Conservation (phyloP, 2,329 filamentous ascomycete species). For the Fusarium graminum region DNA sequence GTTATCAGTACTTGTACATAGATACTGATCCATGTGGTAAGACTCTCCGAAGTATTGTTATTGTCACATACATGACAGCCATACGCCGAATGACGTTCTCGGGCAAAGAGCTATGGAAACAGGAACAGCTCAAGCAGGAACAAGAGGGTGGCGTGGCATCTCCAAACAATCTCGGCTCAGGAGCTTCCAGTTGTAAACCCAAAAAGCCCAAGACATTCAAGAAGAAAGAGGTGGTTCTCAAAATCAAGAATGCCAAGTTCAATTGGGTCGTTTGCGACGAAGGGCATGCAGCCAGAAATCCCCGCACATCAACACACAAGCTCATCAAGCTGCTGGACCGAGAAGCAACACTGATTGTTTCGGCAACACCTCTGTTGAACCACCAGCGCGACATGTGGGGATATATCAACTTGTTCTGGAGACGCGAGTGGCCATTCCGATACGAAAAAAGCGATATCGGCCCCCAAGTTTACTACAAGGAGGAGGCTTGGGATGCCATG, state of each 20-base stretch:
- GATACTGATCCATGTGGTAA: not conserved
- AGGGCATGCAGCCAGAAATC: not conserved
- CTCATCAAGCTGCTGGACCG: not conserved
- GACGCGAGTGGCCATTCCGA: not conserved
- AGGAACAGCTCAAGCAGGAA: no score
- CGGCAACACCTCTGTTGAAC: not conserved
- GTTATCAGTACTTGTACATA: no score
- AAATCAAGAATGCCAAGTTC: not conserved
- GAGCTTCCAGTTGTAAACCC: no score
- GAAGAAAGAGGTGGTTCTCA: not conserved
- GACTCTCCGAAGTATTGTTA: not conserved
- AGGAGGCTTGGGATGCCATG: not conserved
- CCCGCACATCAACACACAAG: not conserved
- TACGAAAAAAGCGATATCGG: not conserved
- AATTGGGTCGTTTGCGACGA: not conserved
- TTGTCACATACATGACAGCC: not conserved
- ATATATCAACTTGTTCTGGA: not conserved
- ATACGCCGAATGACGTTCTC: not conserved
- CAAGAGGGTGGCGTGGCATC: no score
- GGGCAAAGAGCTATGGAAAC: no score
- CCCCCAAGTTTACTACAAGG: not conserved
- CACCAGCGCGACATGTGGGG: not conserved
- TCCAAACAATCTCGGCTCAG: no score
- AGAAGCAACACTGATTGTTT: not conserved
- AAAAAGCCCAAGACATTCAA: no score